Base-by-base conservation (phyloP, 1,284 basidiomycete genomes). In the Microbotryum silenes-acaulis region DNA sequence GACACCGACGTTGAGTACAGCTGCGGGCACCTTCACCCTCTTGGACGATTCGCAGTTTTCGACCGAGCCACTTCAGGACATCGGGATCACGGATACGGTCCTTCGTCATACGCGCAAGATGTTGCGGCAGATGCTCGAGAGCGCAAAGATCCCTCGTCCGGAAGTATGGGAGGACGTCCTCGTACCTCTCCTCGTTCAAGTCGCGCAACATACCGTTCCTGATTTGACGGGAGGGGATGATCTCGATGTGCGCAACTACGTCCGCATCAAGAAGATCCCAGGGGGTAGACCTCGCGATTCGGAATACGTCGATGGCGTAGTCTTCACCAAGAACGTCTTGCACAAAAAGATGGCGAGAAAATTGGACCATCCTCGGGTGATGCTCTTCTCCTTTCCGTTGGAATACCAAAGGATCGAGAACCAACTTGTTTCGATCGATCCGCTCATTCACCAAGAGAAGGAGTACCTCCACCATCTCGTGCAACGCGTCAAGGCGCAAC, bases 261-360 rank as follows among this genome's bases (percentile, higher is more conserved):
- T 98, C 67, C 98, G 98, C 79, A 93, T 98, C 76, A 98, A 99
- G 79, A 94, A 96, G 76, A 88, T 98, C 21, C 93, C 96, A 0
- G 96, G 96, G 16, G 96, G 96, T 14, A 80, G 82, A 56, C 91
- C 93, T 44, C 82, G 80, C 37, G 91, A 98, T 74, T 96, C 91
- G 14, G 93, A 97, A 79, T 98, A 94, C 72, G 89, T 99, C 55
- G 89, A 94, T 66, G 96, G 96, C 4, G 91, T 89, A 12, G 92
- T 98, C 54, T 96, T 97, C 72, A 94, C 92, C 23, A 97, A 98
- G 80, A 97, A 98, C 70, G 87, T 97, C 7, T 90, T 93, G 6
- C 94, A 97, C 75, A 97, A 97, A 77, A 83, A 75, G 45, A 81
- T 83, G 80, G 72, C 78, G 2, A 71, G 78, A 8, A 68, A 75